Percentiles rank a stretch among this genome's conserved stretches.
These are phyloP conservation scores for Fusarium sp. DNA, from an alignment of 2,329 filamentous ascomycete species.

Conservation along the genomic window DNA sequence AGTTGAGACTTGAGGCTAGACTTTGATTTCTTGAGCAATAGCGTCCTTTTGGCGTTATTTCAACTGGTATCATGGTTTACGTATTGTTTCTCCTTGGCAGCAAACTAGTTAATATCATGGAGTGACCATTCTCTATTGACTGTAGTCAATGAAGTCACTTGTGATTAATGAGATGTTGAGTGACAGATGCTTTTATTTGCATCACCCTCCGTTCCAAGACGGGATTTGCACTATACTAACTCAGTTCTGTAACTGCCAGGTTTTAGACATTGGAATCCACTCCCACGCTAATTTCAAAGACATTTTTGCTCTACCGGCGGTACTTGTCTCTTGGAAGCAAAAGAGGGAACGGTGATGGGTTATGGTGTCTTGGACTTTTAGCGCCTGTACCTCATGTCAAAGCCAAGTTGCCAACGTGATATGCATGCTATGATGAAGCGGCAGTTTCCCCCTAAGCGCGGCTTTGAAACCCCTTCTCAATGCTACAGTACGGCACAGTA, in stretches of 20 bases:
- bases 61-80: not conserved
- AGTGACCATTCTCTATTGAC: not conserved
- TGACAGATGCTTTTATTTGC: not conserved
- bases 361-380: constrained; percentile 23
- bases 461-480: not conserved
- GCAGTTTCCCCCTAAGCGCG: constrained; percentile 18
- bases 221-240: constrained; percentile 9
- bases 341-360: constrained; percentile 5
- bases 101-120: not conserved
- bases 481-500: constrained; percentile 1
- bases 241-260: constrained; percentile 10
- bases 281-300: constrained; percentile 8
- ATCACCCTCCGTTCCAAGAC: constrained; percentile 16
- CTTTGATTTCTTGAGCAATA: constrained; percentile 1
- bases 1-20: constrained; percentile 12
- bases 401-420: not conserved
- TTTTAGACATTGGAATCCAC: constrained; percentile 1
- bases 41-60: not conserved
- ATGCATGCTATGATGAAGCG: not conserved
- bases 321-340: constrained; percentile 1
- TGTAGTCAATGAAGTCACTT: not conserved
- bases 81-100: not conserved
- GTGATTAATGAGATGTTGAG: not conserved
- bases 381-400: constrained; percentile 1
- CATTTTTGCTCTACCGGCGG: not conserved